Percentiles rank a stretch among this genome's conserved stretches.
These are phyloP conservation scores for Colletotrichum tamarilloi DNA, from an alignment of 2,329 filamentous ascomycete species.

Conservation along the genomic window DNA sequence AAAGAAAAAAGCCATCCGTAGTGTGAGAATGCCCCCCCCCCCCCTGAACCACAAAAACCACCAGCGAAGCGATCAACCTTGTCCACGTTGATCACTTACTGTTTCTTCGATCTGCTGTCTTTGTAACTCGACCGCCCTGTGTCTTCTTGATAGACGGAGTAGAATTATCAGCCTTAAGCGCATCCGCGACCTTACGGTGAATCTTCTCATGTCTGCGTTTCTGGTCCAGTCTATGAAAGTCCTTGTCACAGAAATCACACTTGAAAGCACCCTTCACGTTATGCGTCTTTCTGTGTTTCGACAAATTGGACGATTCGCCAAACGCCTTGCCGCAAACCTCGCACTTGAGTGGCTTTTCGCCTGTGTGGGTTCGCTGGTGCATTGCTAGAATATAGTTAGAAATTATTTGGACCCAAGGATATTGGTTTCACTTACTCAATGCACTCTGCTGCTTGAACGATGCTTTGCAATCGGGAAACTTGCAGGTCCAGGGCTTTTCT, in stretches of 20 bases:
- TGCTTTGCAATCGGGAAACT: constrained; percentile 60
- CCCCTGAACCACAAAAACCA: background rate
- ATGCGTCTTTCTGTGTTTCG: constrained; percentile 74
- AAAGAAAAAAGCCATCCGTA: background rate
- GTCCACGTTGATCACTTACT: background rate
- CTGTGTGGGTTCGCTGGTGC: constrained; percentile 74
- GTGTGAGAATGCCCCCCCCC: background rate
- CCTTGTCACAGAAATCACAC: constrained; percentile 65
- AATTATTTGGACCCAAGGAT: constrained; percentile 2
- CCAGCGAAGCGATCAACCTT: background rate
- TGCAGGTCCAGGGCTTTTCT: constrained; percentile 71
- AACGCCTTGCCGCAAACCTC: constrained; percentile 69
- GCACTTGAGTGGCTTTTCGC: constrained; percentile 71
- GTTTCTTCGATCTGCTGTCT: background rate
- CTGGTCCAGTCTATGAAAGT: constrained; percentile 71
- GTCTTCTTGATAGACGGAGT: background rate
- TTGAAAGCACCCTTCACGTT: constrained; percentile 61
- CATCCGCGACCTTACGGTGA: constrained; percentile 42
- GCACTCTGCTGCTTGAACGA: constrained; percentile 76
- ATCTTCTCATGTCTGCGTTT: constrained; percentile 64
- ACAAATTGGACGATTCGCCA: constrained; percentile 73
- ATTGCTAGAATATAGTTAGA: constrained; percentile 59
- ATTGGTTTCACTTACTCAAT: constrained; percentile 60
- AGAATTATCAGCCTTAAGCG: background rate
- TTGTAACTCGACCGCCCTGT: constrained; percentile 10